A percentile compares a stretch with the other conserved stretches of the same genome.
phyloP scores from a whole-genome alignment of 2,329 filamentous ascomycete species.

The Diplodia seriata region DNA sequence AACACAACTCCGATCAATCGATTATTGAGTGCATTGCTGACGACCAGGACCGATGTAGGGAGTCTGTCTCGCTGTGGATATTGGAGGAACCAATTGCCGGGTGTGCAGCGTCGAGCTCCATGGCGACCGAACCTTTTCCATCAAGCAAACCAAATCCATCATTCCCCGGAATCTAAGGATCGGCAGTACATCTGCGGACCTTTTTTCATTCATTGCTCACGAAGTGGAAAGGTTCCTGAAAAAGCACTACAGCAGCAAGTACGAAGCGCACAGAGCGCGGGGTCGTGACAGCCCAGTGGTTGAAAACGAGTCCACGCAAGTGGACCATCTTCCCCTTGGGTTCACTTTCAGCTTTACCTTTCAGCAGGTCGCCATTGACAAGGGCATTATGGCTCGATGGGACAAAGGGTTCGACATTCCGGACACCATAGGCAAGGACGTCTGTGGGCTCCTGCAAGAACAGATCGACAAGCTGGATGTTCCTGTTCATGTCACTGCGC shows the following conservation, averaged over 20 bases:
- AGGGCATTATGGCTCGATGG: slow-evolving; percentile 92
- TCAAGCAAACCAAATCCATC: slow-evolving; percentile 94
- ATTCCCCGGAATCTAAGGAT: slow-evolving; percentile 94
- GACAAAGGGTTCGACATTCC: slow-evolving; percentile 97
- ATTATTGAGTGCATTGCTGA: background rate
- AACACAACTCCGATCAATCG: background rate
- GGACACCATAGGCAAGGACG: slow-evolving; percentile 88
- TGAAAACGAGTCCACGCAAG: slow-evolving; percentile 47
- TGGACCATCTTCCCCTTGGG: slow-evolving; percentile 77
- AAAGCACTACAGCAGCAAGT: slow-evolving; percentile 67
- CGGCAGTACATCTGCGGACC: slow-evolving; percentile 74
- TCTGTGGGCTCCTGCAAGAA: slow-evolving; percentile 85
- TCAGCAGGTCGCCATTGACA: slow-evolving; percentile 90
- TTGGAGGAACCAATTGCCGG: slow-evolving; percentile 94
- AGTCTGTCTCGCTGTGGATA: slow-evolving; percentile 87
- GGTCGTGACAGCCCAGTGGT: slow-evolving; percentile 16
- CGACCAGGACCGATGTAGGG: slow-evolving; percentile 60
- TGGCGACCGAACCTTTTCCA: slow-evolving; percentile 64
- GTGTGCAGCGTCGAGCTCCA: slow-evolving; percentile 92
- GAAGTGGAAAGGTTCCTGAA: slow-evolving; percentile 90
- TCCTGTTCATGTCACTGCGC: slow-evolving; percentile 81
- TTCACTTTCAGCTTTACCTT: slow-evolving; percentile 98
- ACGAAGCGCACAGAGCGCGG: background rate
- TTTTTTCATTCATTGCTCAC: slow-evolving; percentile 95
- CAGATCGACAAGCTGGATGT: slow-evolving; percentile 76